Conservation (phyloP, 2,329 filamentous ascomycete species). For the Fusarium lateritium region DNA sequence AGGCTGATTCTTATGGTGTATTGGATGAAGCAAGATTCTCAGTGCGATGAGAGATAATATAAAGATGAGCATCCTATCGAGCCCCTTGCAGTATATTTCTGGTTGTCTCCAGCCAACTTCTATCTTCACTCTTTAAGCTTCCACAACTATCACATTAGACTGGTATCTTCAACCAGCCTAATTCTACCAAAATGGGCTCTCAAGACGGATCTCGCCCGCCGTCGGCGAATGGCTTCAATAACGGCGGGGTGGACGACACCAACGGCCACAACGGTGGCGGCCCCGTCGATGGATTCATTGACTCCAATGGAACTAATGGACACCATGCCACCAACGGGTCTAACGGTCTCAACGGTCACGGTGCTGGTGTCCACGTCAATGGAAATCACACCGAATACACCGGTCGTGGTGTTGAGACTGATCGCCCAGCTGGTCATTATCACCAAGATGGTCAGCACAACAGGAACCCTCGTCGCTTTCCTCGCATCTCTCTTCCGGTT, state of each 20-base stretch:
- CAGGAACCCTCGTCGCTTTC: constrained; percentile 54
- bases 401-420: not conserved
- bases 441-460: not conserved
- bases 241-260: not conserved
- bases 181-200: not conserved
- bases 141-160: not conserved
- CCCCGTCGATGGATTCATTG: not conserved
- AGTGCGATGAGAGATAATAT: not conserved
- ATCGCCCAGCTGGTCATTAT: not conserved
- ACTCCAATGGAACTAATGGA: not conserved
- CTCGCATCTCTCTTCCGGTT: constrained; percentile 69
- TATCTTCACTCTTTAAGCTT: not conserved
- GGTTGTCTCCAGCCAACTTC: not conserved
- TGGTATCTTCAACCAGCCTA: too few species aligned
- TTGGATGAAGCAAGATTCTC: not conserved
- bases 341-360: not conserved
- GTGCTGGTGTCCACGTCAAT: not conserved
- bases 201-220: not conserved
- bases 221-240: not conserved
- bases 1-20: not conserved
- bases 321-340: not conserved
- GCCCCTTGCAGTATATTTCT: not conserved
- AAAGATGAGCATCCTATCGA: not conserved
- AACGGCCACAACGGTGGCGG: constrained; percentile 2
- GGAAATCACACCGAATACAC: not conserved